These are phyloP conservation scores for Selaginella moellendorffii DNA, from an alignment of 75 land plant genomes.

Conservation along the genomic window DNA sequence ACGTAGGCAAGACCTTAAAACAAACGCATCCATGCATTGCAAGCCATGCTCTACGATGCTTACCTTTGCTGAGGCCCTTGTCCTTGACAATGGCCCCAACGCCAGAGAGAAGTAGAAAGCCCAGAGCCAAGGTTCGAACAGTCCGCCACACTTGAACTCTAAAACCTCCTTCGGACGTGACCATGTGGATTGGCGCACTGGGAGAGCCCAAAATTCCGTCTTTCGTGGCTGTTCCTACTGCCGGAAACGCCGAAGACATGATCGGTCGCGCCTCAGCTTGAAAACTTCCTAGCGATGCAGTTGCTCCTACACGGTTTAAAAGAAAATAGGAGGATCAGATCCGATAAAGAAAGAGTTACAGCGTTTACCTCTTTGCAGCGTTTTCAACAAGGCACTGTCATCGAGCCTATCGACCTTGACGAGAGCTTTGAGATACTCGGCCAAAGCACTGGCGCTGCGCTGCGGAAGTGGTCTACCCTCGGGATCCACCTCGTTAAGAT, in stretches of 20 bases:
- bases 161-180: slow-evolving; percentile 72
- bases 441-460: slow-evolving; percentile 54
- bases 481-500: slow-evolving; percentile 68
- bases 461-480: slow-evolving; percentile 78
- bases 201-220: slow-evolving; percentile 79
- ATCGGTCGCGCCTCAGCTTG: slow-evolving; percentile 8
- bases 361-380: slow-evolving; percentile 72
- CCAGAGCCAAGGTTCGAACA: slow-evolving; percentile 57
- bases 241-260: slow-evolving; percentile 32
- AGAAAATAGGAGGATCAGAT: too few species aligned
- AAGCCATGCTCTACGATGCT: too few species aligned
- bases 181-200: slow-evolving; percentile 90
- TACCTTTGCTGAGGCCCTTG: slow-evolving; percentile 88
- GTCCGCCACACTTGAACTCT: slow-evolving; percentile 96
- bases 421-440: slow-evolving; percentile 89
- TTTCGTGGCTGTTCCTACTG: slow-evolving; percentile 53
- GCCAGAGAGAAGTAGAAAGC: slow-evolving; percentile 80
- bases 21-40: too few species aligned
- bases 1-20: too few species aligned
- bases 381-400: slow-evolving; percentile 61
- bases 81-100: slow-evolving; percentile 85
- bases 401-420: slow-evolving; percentile 86
- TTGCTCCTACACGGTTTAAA: slow-evolving; percentile 20
- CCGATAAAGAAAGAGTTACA: not conserved
- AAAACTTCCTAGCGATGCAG: slow-evolving; percentile 26